phyloP scores from a whole-genome alignment of 176 grass and related monocot genomes.

The Areca catechu region DNA sequence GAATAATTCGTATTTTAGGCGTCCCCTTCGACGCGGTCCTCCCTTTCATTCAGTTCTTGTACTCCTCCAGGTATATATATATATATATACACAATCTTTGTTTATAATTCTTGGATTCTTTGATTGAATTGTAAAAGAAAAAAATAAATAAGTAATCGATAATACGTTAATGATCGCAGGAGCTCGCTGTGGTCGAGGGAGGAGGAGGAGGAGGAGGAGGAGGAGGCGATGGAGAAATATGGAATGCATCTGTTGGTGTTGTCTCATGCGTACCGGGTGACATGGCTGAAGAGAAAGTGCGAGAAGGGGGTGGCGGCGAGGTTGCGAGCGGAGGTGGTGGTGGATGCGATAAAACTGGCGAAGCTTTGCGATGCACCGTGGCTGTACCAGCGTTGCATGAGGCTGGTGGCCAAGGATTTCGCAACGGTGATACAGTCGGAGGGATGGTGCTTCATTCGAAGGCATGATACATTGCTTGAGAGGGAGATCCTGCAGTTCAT shows the following conservation, averaged over 20 bases:
- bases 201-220: slow-evolving; percentile 17
- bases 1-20: slow-evolving; percentile 49
- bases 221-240: slow-evolving; percentile 30
- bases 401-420: slow-evolving; percentile 46
- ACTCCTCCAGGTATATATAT: slow-evolving; percentile 37
- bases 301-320: slow-evolving; percentile 43
- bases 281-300: slow-evolving; percentile 60
- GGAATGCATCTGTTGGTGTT: slow-evolving; percentile 63
- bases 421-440: slow-evolving; percentile 45
- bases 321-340: slow-evolving; percentile 33
- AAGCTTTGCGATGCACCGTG: slow-evolving; percentile 69
- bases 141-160: too few relatives aligned
- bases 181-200: not conserved
- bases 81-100: too few relatives aligned
- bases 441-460: slow-evolving; percentile 62
- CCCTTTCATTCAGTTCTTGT: slow-evolving; percentile 66
- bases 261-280: slow-evolving; percentile 65
- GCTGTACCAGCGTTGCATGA: slow-evolving; percentile 53
- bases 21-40: slow-evolving; percentile 43
- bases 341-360: slow-evolving; percentile 76
- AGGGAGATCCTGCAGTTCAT: slow-evolving; percentile 52
- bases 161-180: not conserved
- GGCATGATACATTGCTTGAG: slow-evolving; percentile 50
- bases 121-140: too few relatives aligned
- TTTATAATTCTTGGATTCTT: too few relatives aligned